Percentiles rank a stretch among this genome's conserved stretches.
These are phyloP conservation scores for Myriosclerotinia duriaeana DNA, from an alignment of 2,329 filamentous ascomycete genomes.

Conservation along the genomic window DNA sequence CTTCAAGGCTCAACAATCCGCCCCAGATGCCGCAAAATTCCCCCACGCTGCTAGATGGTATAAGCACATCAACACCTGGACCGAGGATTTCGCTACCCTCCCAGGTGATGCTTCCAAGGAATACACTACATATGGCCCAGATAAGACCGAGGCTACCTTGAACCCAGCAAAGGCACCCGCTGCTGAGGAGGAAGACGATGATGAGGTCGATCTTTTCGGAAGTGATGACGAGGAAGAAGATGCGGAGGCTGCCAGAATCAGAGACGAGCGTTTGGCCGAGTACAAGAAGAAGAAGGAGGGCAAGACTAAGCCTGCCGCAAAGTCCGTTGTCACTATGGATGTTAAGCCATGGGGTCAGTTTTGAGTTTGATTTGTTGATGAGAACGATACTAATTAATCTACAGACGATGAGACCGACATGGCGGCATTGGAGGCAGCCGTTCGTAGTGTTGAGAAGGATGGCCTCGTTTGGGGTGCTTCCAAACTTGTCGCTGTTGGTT, in stretches of 20 bases:
- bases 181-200: constrained; percentile 72
- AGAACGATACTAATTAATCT: constrained; percentile 30
- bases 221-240: constrained; percentile 94
- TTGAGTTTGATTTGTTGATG: neutral
- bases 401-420: constrained; percentile 92
- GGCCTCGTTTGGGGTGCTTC: constrained; percentile 95
- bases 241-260: constrained; percentile 76
- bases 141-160: constrained; percentile 70
- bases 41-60: constrained; percentile 96
- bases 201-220: constrained; percentile 91
- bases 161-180: constrained; percentile 84
- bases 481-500: constrained; percentile 86
- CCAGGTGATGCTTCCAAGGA: constrained; percentile 87
- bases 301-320: constrained; percentile 89
- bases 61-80: constrained; percentile 94
- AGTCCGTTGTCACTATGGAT: constrained; percentile 93
- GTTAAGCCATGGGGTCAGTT: constrained; percentile 96
- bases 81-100: constrained; percentile 88
- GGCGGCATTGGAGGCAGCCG: constrained; percentile 73
- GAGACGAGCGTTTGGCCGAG: constrained; percentile 86
- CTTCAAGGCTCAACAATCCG: constrained; percentile 82
- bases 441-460: constrained; percentile 83
- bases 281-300: constrained; percentile 96
- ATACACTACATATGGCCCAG: constrained; percentile 89
- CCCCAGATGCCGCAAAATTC: constrained; percentile 82